Evolutionary conservation across 2,329 filamentous ascomycete species (phyloP), one percentile per base, ranked within the genome.

Genomic region (Ampelomyces quisqualis): DNA sequence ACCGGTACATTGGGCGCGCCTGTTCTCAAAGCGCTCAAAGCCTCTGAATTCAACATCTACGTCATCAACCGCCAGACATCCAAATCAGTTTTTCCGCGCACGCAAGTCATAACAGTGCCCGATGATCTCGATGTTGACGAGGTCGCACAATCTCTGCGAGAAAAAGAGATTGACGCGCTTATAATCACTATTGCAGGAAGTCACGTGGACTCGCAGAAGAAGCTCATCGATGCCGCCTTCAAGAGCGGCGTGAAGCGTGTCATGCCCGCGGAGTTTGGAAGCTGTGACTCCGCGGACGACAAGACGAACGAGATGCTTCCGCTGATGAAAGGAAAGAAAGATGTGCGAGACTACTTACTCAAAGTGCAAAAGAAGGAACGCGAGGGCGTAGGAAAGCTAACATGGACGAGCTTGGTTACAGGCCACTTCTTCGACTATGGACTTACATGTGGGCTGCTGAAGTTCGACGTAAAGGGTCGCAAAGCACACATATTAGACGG

Each of bases 341-440:
- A 38, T 0, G 55, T 66, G 24, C 61, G 69, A 7, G 60, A 65
- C 19, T 60, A 70, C 23, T 53, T 81, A 2, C 68, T 79, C 20
- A 77, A 79, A 34, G 61, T 84, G 21, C 67, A 53, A 19, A 42
- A 73, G 34, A 59, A 67, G 10, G 72, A 49, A 65, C 66, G 48
- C 53, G 70, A 30, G 58, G 69, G 23, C 38, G 49, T 29, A 1
- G 38, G 27, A 2, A 58, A 49, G 15, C 71, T 85, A 49, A 75
- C 71, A 2, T 86, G 82, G 82, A 84, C 81, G 1, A 77, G 71
- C 2, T 59, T 86, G 10, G 74, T 80, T 3, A 77, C 72, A 7
- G 79, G 80, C 3, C 70, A 78, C 15, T 80, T 85, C 62, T 82
- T 85, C 57, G 82, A 85, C 55, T 80, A 76, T 73, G 74, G 74